Conservation (phyloP, 2,329 filamentous ascomycete species). For the Fonsecaea monophora region DNA sequence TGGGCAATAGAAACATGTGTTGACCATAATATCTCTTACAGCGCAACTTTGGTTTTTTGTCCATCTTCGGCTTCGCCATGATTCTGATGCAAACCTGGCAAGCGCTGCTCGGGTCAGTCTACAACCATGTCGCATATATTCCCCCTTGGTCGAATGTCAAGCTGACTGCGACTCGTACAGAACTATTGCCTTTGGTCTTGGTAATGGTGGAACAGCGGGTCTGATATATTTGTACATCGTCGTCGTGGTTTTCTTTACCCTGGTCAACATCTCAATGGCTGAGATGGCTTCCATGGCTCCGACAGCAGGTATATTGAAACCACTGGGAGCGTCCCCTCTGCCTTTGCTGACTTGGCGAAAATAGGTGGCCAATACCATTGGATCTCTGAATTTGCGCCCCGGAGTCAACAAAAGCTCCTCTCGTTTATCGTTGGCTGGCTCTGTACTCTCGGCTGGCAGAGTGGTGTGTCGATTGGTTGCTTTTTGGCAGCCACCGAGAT, state of each 20-base stretch:
- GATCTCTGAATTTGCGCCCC: slow-evolving; percentile 54
- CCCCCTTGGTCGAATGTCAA: slow-evolving; percentile 45
- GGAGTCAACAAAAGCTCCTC: slow-evolving; percentile 49
- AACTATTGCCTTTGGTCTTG: slow-evolving; percentile 34
- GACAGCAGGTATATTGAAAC: slow-evolving; percentile 41
- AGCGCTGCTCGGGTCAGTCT: slow-evolving; percentile 16
- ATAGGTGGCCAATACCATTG: slow-evolving; percentile 42
- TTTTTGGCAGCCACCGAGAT: slow-evolving; percentile 46
- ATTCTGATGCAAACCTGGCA: slow-evolving; percentile 34
- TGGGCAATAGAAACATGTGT: slow-evolving; percentile 46
- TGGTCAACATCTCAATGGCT: slow-evolving; percentile 53
- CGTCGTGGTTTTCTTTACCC: slow-evolving; percentile 53
- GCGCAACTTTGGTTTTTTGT: slow-evolving; percentile 55
- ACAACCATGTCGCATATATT: neutral
- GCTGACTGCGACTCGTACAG: slow-evolving; percentile 41
- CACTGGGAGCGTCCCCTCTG: neutral
- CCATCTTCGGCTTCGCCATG: slow-evolving; percentile 54
- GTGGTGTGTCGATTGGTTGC: slow-evolving; percentile 36
- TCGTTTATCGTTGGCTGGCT: slow-evolving; percentile 52
- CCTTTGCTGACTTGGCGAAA: neutral
- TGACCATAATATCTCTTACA: slow-evolving; percentile 35
- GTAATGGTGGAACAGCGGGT: slow-evolving; percentile 60
- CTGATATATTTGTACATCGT: slow-evolving; percentile 61
- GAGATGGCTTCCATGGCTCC: slow-evolving; percentile 60
- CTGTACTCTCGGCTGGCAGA: slow-evolving; percentile 47